phyloP scores from a whole-genome alignment of 305 asterid genomes.

The Fraxinus baroniana region DNA sequence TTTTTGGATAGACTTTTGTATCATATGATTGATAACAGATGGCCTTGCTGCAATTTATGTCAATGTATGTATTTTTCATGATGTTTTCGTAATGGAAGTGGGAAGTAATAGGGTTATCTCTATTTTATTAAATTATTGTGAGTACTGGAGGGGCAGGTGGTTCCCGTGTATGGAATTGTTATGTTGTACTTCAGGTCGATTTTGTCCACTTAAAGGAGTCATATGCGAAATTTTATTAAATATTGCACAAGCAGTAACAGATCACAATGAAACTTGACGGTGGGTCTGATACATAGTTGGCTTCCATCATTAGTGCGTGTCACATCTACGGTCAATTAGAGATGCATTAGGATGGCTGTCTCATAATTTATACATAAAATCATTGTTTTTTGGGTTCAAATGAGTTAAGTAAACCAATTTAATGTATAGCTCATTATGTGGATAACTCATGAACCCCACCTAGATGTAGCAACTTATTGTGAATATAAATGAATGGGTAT shows the following conservation, averaged over 20 bases:
- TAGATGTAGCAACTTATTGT: neutral
- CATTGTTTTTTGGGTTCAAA: neutral
- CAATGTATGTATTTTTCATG: neutral
- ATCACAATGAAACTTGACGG: neutral
- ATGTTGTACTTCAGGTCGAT: neutral
- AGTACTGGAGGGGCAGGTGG: neutral
- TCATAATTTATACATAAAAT: neutral
- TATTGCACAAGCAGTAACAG: neutral
- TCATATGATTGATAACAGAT: neutral
- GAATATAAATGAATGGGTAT: neutral
- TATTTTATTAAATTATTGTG: neutral
- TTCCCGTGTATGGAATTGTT: neutral
- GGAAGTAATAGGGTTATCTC: neutral
- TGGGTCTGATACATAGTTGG: neutral
- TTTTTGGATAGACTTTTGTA: neutral
- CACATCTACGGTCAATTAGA: neutral
- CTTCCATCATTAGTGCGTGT: neutral
- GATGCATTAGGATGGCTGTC: neutral
- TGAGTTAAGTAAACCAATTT: neutral
- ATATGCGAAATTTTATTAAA: neutral
- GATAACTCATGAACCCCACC: neutral
- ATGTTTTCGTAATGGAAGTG: neutral
- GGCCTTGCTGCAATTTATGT: neutral
- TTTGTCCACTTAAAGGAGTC: neutral
- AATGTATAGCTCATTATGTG: neutral